phyloP scores from a whole-genome alignment of 2,329 filamentous ascomycete genomes.

The Trichoderma sp. region DNA sequence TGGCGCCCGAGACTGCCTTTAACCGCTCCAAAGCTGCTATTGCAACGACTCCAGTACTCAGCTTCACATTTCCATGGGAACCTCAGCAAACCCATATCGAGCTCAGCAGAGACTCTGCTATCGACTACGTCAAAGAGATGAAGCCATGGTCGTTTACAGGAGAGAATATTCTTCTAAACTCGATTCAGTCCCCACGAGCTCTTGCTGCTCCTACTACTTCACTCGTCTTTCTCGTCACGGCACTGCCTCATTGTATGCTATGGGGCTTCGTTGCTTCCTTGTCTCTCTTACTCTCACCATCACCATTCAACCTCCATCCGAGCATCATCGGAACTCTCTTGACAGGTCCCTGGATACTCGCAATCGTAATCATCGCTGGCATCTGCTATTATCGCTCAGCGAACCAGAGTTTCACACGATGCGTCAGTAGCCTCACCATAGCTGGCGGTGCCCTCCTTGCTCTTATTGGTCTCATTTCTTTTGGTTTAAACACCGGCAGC shows the following conservation, averaged over 20 bases:
- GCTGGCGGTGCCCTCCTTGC: slow-evolving; percentile 41
- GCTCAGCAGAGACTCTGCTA: slow-evolving; percentile 36
- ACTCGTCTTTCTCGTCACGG: slow-evolving; percentile 47
- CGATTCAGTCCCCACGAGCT: slow-evolving; percentile 51
- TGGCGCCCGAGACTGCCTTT: slow-evolving; percentile 55
- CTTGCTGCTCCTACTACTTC: slow-evolving; percentile 51
- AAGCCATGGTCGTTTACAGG: slow-evolving; percentile 42
- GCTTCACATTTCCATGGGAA: slow-evolving; percentile 23
- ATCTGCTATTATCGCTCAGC: slow-evolving; percentile 38
- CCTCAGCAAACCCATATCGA: slow-evolving; percentile 29
- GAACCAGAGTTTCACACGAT: slow-evolving; percentile 36
- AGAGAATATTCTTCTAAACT: slow-evolving; percentile 30
- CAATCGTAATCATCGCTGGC: slow-evolving; percentile 35
- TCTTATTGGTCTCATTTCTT: slow-evolving; percentile 45
- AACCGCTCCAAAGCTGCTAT: slow-evolving; percentile 39
- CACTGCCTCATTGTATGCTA: slow-evolving; percentile 48
- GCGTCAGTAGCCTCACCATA: slow-evolving; percentile 38
- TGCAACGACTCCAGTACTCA: slow-evolving; percentile 24
- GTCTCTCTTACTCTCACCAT: slow-evolving; percentile 48
- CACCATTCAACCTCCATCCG: slow-evolving; percentile 45
- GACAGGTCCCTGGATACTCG: slow-evolving; percentile 46
- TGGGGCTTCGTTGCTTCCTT: slow-evolving; percentile 51
- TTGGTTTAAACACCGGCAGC: slow-evolving; percentile 42
- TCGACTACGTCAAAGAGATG: slow-evolving; percentile 43
- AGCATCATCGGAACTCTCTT: slow-evolving; percentile 47